Conservation (phyloP, 2,329 filamentous ascomycete species). For the Beauveria varroae region DNA sequence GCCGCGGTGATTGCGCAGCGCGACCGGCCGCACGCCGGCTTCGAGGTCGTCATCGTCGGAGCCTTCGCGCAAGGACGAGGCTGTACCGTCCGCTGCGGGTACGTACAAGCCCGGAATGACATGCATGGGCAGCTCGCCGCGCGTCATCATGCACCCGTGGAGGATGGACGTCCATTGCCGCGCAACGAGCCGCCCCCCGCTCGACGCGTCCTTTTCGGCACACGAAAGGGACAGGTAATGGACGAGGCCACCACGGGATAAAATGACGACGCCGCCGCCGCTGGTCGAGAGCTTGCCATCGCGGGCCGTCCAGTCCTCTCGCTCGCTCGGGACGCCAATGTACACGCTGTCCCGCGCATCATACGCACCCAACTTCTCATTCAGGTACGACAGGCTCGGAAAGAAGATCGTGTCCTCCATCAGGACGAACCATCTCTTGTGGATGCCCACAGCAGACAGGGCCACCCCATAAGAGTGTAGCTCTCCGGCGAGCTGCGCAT, state of each 20-base stretch:
- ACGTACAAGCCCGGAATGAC: conserved; percentile 37
- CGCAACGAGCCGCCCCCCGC: conserved; percentile 14
- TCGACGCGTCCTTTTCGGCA: conserved; percentile 19
- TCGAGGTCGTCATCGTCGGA: conserved; percentile 25
- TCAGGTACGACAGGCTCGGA: conserved; percentile 32
- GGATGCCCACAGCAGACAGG: conserved; percentile 26
- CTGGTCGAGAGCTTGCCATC: conserved; percentile 31
- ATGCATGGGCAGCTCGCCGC: conserved; percentile 30
- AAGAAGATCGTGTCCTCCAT: conserved; percentile 41
- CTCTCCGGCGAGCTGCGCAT: conserved; percentile 30
- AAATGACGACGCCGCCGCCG: conserved; percentile 37
- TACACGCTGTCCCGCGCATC: conserved; percentile 28
- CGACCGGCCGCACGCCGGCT: conserved; percentile 32
- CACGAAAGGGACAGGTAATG: conserved; percentile 31
- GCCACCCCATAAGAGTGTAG: conserved; percentile 26
- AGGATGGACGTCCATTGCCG: conserved; percentile 35
- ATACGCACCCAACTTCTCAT: conserved; percentile 29
- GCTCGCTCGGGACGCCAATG: conserved; percentile 37
- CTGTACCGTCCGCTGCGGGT: conserved; percentile 24
- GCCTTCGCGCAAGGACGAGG: conserved; percentile 16
- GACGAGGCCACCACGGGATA: conserved; percentile 29
- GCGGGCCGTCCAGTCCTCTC: conserved; percentile 32
- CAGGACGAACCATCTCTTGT: conserved; percentile 35
- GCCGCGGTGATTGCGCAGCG: conserved; percentile 29
- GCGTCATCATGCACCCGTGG: conserved; percentile 30